Percentiles rank a stretch among this genome's conserved stretches.
phyloP scores from a whole-genome alignment of 2,329 filamentous ascomycete genomes.

The Pseudodiploospora longispora region DNA sequence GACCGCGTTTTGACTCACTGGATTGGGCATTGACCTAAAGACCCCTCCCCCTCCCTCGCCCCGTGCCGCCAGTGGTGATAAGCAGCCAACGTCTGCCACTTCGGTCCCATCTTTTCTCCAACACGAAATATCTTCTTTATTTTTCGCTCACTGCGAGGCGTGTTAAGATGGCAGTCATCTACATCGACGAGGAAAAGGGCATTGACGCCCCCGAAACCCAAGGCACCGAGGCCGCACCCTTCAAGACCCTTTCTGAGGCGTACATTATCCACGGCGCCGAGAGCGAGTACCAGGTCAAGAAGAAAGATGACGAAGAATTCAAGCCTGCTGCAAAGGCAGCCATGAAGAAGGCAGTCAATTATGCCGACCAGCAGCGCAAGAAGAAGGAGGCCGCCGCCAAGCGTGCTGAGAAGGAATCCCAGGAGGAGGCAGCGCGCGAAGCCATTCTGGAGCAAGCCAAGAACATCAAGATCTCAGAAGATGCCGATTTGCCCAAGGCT shows the following conservation, averaged over 20 bases:
- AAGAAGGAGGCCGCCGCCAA: constrained; percentile 18
- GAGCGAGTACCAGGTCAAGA: constrained; percentile 7
- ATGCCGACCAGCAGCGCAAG: constrained; percentile 18
- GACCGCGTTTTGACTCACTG: no score
- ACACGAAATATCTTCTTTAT: no score
- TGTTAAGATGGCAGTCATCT: not conserved
- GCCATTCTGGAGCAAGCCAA: constrained; percentile 19
- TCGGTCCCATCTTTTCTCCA: no score
- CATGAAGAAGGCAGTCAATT: constrained; percentile 19
- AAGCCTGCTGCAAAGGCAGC: constrained; percentile 20
- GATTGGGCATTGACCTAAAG: no score
- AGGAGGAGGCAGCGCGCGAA: constrained; percentile 13
- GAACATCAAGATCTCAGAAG: constrained; percentile 16
- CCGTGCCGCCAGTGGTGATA: no score
- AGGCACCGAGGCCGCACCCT: constrained; percentile 5
- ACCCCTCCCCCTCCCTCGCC: no score
- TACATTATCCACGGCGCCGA: constrained; percentile 5
- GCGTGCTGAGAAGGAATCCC: constrained; percentile 17
- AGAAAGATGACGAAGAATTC: constrained; percentile 13
- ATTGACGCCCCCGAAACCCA: constrained; percentile 1
- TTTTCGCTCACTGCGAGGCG: no score
- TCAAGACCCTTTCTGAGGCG: constrained; percentile 5
- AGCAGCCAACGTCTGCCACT: no score
- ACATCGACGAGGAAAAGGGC: constrained; percentile 4
- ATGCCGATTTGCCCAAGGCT: constrained; percentile 35